A percentile compares a stretch with the other conserved stretches of the same genome.
Evolutionary conservation across 2,329 filamentous ascomycete genomes (phyloP).

Genomic region (Scedosporium boydii): DNA sequence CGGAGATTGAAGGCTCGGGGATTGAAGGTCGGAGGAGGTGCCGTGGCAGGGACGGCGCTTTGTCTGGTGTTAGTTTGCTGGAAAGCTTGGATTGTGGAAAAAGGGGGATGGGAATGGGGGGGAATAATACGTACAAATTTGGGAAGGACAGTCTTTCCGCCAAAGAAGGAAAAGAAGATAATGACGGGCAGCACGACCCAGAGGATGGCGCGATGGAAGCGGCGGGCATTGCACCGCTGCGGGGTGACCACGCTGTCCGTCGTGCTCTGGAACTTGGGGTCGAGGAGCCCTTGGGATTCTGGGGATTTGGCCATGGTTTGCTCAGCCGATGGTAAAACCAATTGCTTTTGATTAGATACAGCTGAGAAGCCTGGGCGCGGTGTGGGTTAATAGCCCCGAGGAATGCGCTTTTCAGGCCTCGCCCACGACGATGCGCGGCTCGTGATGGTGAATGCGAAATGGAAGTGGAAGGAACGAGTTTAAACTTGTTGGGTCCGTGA

Average conservation of each 20-base stretch:
- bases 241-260: not conserved
- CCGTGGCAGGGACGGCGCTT: too few species aligned
- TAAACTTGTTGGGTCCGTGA: too few species aligned
- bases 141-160: slow-evolving; percentile 6
- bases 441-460: too few species aligned
- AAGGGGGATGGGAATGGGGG: too few species aligned
- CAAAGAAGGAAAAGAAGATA: not conserved
- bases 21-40: too few species aligned
- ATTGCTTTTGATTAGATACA: not conserved
- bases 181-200: slow-evolving; percentile 16
- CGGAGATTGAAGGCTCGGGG: slow-evolving; percentile 5
- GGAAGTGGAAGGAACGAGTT: too few species aligned
- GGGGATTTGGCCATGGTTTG: not conserved
- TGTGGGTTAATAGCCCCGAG: too few species aligned
- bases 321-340: not conserved
- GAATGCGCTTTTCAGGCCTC: too few species aligned
- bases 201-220: slow-evolving; percentile 11
- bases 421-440: too few species aligned
- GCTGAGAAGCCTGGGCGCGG: too few species aligned
- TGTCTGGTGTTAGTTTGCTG: too few species aligned
- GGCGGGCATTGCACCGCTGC: not conserved
- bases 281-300: not conserved
- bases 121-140: slow-evolving; percentile 10
- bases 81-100: too few species aligned
- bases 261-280: not conserved